These are phyloP conservation scores for Globisporangium spinosum DNA, from an alignment of 352 stramenopile genomes.

Conservation along the genomic window DNA sequence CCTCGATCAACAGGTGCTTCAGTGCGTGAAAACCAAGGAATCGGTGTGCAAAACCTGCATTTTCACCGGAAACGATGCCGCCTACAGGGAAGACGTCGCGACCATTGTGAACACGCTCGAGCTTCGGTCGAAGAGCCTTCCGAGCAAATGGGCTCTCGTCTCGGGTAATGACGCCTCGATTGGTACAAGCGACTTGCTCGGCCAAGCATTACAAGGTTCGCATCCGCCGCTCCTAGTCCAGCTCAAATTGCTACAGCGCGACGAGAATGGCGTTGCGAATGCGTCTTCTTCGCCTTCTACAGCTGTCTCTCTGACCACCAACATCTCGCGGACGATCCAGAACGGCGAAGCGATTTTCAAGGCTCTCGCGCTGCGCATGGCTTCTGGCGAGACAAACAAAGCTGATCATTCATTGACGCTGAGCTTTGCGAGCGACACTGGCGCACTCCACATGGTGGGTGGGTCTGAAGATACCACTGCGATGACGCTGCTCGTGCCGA, in stretches of 20 bases:
- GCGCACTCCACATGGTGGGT: background rate
- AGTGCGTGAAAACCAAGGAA: slow-evolving; percentile 3
- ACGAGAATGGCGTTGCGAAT: background rate
- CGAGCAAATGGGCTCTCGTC: slow-evolving; percentile 3
- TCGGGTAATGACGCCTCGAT: background rate
- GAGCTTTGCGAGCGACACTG: slow-evolving; percentile 8
- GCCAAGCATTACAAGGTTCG: background rate
- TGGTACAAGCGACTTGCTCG: background rate
- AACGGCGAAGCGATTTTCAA: slow-evolving; percentile 5
- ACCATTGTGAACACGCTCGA: slow-evolving; percentile 12
- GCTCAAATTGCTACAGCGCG: slow-evolving; percentile 1
- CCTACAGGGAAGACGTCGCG: background rate
- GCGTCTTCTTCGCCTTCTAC: background rate
- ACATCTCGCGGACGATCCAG: slow-evolving; percentile 9
- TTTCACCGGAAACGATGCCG: slow-evolving; percentile 5
- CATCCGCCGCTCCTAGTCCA: slow-evolving; percentile 2
- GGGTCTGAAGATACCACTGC: background rate
- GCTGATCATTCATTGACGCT: slow-evolving; percentile 3
- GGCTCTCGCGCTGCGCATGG: slow-evolving; percentile 3
- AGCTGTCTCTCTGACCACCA: background rate
- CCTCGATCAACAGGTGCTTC: slow-evolving; percentile 7
- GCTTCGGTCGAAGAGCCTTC: background rate
- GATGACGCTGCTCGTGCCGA: slow-evolving; percentile 2
- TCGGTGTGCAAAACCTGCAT: background rate
- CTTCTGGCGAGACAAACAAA: background rate